Conservation (phyloP, 805 yeast species). For the Alloascoidea africana region DNA sequence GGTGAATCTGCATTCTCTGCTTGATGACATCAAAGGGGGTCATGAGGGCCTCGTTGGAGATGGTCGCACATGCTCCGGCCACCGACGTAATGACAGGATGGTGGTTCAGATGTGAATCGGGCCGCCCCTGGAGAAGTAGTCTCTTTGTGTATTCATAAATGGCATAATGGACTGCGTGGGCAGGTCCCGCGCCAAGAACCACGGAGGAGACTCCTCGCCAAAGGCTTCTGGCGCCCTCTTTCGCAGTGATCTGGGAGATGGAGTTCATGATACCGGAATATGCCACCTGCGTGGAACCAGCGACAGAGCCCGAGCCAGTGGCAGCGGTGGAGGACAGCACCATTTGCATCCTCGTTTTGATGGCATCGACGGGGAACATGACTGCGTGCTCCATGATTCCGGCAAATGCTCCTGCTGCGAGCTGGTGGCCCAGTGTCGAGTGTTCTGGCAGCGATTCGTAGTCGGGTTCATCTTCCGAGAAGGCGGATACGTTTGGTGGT, state of each 20-base stretch:
- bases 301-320: constrained; percentile 90
- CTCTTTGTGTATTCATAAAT: constrained; percentile 78
- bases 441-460: constrained; percentile 85
- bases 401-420: constrained; percentile 94
- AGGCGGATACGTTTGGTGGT: too few species aligned
- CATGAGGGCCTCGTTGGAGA: constrained; percentile 91
- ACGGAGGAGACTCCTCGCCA: constrained; percentile 94
- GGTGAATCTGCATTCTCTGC: constrained; percentile 75
- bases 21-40: constrained; percentile 93
- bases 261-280: constrained; percentile 40
- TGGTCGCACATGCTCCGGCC: constrained; percentile 87
- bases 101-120: constrained; percentile 28
- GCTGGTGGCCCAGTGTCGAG: constrained; percentile 70
- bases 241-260: constrained; percentile 59
- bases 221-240: constrained; percentile 77
- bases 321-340: constrained; percentile 96
- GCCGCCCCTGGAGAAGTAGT: constrained; percentile 24
- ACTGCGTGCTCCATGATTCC: constrained; percentile 97
- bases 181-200: constrained; percentile 96
- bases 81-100: constrained; percentile 74
- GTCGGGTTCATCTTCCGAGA: too few species aligned
- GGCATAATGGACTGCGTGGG: constrained; percentile 93
- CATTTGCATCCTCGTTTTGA: constrained; percentile 90
- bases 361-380: constrained; percentile 94
- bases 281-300: constrained; percentile 11